Percentiles rank a stretch among this genome's conserved stretches.
These are phyloP conservation scores for Claviceps monticola DNA, from an alignment of 2,329 filamentous ascomycete species.

Conservation along the genomic window DNA sequence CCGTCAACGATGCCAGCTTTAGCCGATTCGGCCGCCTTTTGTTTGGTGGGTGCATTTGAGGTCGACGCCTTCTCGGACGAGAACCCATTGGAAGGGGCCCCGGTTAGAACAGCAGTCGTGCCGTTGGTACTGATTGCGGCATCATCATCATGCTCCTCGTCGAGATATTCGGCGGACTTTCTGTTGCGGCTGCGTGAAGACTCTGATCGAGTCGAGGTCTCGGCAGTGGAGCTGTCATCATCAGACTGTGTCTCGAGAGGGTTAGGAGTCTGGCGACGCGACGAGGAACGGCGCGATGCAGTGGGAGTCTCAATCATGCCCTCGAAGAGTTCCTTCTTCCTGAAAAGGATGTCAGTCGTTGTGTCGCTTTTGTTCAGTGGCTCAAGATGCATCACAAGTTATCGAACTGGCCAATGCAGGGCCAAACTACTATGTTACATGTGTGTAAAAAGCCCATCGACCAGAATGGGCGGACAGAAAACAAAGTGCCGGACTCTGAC, in stretches of 20 bases:
- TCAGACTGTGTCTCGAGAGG: constrained; percentile 29
- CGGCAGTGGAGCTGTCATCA: constrained; percentile 32
- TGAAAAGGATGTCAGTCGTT: constrained; percentile 14
- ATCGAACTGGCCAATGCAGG: not conserved
- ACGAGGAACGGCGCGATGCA: constrained; percentile 23
- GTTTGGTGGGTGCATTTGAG: not conserved
- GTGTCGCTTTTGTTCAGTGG: not conserved
- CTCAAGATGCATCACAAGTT: not conserved
- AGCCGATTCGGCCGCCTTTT: constrained; percentile 8
- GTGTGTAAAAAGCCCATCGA: not conserved
- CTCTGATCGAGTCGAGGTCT: constrained; percentile 22
- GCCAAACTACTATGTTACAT: not conserved
- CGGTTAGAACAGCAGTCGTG: constrained; percentile 13
- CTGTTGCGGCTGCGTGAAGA: constrained; percentile 30
- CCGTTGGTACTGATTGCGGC: constrained; percentile 20
- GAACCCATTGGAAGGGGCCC: constrained; percentile 11
- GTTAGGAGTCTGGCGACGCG: constrained; percentile 35
- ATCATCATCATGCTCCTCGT: constrained; percentile 25
- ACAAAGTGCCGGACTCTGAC: not conserved
- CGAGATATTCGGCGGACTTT: constrained; percentile 37
- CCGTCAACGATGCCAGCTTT: constrained; percentile 30
- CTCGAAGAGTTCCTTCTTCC: constrained; percentile 48
- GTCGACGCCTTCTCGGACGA: constrained; percentile 9
- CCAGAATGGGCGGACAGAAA: not conserved
- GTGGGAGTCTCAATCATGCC: constrained; percentile 46